These are phyloP conservation scores for Ramalina peruviana DNA, from an alignment of 495 filamentous ascomycete species.

Conservation along the genomic window DNA sequence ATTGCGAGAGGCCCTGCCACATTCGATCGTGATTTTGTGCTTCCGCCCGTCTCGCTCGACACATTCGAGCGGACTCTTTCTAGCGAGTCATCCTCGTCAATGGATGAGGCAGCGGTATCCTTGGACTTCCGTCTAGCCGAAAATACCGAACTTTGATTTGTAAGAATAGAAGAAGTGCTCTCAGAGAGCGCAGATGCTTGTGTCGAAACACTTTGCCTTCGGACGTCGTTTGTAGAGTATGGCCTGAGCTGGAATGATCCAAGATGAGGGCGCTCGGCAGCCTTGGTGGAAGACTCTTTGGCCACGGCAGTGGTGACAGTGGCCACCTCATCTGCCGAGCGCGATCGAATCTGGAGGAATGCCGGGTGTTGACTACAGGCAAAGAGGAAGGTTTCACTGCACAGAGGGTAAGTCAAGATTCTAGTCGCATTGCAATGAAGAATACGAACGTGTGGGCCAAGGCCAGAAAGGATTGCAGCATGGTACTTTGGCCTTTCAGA, in stretches of 20 bases:
- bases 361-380: conserved; percentile 2
- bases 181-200: too few species aligned
- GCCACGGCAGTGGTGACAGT: not conserved
- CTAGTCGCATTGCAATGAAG: not conserved
- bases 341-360: conserved; percentile 3
- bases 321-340: not conserved
- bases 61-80: not conserved
- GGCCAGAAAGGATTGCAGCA: conserved; percentile 6
- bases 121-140: conserved; percentile 4
- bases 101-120: conserved; percentile 1
- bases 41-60: not conserved
- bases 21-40: not conserved
- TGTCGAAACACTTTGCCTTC: too few species aligned
- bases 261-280: too few species aligned
- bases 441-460: conserved; percentile 4
- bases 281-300: too few species aligned
- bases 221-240: too few species aligned
- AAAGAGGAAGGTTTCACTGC: conserved; percentile 4
- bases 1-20: not conserved
- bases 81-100: conserved; percentile 1
- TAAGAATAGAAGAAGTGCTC: too few species aligned
- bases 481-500: conserved; percentile 3
- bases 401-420: not conserved
- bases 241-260: too few species aligned
- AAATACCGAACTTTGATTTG: not conserved